Percentiles rank a stretch among this genome's conserved stretches.
phyloP scores from a whole-genome alignment of 805 yeast genomes.

The Myxozyma lipomycoides region DNA sequence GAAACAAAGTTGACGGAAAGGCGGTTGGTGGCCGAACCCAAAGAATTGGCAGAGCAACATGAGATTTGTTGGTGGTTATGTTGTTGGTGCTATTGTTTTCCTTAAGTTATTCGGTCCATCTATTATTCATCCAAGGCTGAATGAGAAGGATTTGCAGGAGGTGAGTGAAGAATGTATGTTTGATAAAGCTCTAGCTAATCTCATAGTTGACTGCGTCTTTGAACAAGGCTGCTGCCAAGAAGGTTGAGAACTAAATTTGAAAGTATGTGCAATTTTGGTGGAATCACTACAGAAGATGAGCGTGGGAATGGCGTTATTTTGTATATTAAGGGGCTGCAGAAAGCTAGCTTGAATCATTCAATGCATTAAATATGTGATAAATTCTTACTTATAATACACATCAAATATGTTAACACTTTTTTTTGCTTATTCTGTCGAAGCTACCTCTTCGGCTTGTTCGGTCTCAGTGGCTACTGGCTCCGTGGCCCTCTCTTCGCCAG shows the following conservation, averaged over 20 bases:
- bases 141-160: neutral
- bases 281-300: too few species aligned
- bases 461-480: too few species aligned
- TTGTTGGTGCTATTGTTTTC: constrained; percentile 16
- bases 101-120: constrained; percentile 14
- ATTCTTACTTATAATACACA: too few species aligned
- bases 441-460: too few species aligned
- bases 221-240: neutral
- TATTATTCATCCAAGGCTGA: constrained; percentile 3
- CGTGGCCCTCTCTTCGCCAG: too few species aligned
- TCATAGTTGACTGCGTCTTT: neutral
- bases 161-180: neutral
- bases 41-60: constrained; percentile 49
- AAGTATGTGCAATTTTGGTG: too few species aligned
- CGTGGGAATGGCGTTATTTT: too few species aligned
- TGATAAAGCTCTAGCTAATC: neutral
- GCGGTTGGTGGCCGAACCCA: constrained; percentile 57
- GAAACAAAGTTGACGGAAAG: constrained; percentile 42
- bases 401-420: neutral
- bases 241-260: neutral
- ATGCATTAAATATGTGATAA: neutral
- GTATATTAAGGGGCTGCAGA: neutral
- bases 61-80: constrained; percentile 36
- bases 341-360: neutral
- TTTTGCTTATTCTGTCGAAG: neutral